Percentiles rank a stretch among this genome's conserved stretches.
phyloP scores from a whole-genome alignment of 1,284 basidiomycete genomes.

The Ustilago curta region DNA sequence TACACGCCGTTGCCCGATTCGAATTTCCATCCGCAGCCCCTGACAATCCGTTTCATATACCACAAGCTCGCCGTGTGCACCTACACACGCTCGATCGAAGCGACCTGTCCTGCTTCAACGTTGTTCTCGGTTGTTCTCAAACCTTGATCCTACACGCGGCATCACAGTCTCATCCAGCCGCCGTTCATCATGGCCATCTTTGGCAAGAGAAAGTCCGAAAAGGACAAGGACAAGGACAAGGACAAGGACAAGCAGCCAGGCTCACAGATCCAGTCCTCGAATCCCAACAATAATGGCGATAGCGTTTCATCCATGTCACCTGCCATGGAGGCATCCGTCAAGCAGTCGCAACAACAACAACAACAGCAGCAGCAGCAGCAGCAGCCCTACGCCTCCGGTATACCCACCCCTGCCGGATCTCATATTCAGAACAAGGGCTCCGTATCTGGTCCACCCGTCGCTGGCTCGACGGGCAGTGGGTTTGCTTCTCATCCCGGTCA shows the following conservation, averaged over 20 bases:
- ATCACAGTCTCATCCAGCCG: not conserved
- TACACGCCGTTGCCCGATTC: not conserved
- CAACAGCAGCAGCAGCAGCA: slow-evolving; percentile 39
- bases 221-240: slow-evolving; percentile 52
- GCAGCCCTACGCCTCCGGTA: slow-evolving; percentile 35
- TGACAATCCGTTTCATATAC: too few species aligned
- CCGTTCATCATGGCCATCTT: slow-evolving; percentile 62
- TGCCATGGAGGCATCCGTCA: slow-evolving; percentile 32
- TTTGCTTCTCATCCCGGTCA: slow-evolving; percentile 31
- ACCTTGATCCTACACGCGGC: not conserved
- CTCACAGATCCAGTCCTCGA: slow-evolving; percentile 13
- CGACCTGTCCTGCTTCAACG: not conserved
- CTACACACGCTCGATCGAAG: too few species aligned
- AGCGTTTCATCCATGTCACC: slow-evolving; percentile 49
- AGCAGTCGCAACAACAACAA: slow-evolving; percentile 28
- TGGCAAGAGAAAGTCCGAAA: slow-evolving; percentile 66
- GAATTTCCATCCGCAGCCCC: not conserved
- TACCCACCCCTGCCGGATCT: slow-evolving; percentile 38
- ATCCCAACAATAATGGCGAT: slow-evolving; percentile 31
- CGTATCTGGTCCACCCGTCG: slow-evolving; percentile 34
- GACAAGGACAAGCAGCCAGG: slow-evolving; percentile 31
- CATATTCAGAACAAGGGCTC: slow-evolving; percentile 52
- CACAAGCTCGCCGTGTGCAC: too few species aligned
- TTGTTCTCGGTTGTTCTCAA: not conserved
- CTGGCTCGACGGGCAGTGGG: slow-evolving; percentile 40